Conservation (phyloP, 116 monocot genomes). For the Thalassia testudinum region DNA sequence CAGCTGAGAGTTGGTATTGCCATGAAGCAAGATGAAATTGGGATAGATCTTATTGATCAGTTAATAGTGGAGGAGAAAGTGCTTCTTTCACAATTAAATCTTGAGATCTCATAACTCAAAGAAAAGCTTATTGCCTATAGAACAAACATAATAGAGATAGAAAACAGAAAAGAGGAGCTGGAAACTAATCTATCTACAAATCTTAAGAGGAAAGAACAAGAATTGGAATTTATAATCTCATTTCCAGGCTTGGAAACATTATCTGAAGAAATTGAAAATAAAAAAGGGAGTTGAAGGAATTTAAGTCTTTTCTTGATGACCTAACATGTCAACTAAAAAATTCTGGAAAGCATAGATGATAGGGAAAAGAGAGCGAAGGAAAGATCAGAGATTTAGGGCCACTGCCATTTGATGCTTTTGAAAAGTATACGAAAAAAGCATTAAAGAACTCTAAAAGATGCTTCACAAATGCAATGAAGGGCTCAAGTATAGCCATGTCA, state of each 20-base stretch:
- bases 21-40: conserved; percentile 95
- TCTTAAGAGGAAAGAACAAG: conserved; percentile 76
- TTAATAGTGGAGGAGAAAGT: conserved; percentile 54
- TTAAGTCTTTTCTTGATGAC: conserved; percentile 43
- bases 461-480: conserved; percentile 91
- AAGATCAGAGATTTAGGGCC: conserved; percentile 95
- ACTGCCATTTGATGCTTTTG: conserved; percentile 94
- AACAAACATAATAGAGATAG: conserved; percentile 81
- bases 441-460: conserved; percentile 83
- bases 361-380: conserved; percentile 73
- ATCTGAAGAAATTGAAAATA: conserved; percentile 39
- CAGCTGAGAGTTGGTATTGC: conserved; percentile 88
- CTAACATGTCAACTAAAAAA: conserved; percentile 63
- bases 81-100: conserved; percentile 79
- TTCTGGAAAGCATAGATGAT: conserved; percentile 63
- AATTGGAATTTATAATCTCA: conserved; percentile 56
- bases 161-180: conserved; percentile 91
- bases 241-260: conserved; percentile 52
- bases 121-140: conserved; percentile 75
- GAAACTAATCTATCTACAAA: conserved; percentile 91
- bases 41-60: conserved; percentile 93
- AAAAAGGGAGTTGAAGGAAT: conserved; percentile 49
- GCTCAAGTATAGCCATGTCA: conserved; percentile 90
- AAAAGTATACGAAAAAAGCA: conserved; percentile 84
- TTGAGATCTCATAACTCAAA: conserved; percentile 91